phyloP scores from a whole-genome alignment of 805 yeast genomes.

The Millerozyma miso region DNA sequence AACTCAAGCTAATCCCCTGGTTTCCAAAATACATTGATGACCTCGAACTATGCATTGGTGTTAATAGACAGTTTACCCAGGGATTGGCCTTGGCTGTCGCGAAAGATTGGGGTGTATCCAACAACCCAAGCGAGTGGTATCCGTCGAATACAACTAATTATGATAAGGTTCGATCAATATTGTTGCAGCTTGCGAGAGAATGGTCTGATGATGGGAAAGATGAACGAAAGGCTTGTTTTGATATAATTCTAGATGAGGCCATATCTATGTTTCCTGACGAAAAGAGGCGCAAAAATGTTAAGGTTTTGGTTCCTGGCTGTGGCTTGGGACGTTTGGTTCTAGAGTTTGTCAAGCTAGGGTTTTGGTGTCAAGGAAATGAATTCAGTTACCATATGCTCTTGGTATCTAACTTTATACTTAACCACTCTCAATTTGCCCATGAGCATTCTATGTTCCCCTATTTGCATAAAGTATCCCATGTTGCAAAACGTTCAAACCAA shows the following conservation, averaged over 20 bases:
- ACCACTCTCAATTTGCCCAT: constrained; percentile 38
- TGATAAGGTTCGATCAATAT: constrained; percentile 53
- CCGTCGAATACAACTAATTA: constrained; percentile 39
- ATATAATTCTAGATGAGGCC: constrained; percentile 31
- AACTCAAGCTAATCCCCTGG: constrained; percentile 47
- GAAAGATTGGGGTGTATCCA: constrained; percentile 46
- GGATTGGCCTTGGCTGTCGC: constrained; percentile 42
- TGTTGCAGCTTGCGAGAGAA: constrained; percentile 57
- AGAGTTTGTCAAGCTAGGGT: constrained; percentile 53
- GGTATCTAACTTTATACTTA: constrained; percentile 51
- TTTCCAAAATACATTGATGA: constrained; percentile 38
- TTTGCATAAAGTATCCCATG: constrained; percentile 49
- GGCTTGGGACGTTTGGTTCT: constrained; percentile 59
- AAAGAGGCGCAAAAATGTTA: constrained; percentile 29
- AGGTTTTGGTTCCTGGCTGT: constrained; percentile 59
- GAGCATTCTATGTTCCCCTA: constrained; percentile 48
- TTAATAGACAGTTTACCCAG: constrained; percentile 43
- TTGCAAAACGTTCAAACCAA: constrained; percentile 42
- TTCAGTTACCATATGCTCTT: constrained; percentile 61
- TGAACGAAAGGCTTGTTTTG: constrained; percentile 43
- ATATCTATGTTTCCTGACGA: constrained; percentile 35
- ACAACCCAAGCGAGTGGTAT: constrained; percentile 39
- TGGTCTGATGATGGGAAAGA: constrained; percentile 52
- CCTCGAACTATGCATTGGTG: constrained; percentile 38
- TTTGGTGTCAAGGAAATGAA: constrained; percentile 64